phyloP scores from a whole-genome alignment of 1,284 basidiomycete species.

The Ceratobasidium sp. region DNA sequence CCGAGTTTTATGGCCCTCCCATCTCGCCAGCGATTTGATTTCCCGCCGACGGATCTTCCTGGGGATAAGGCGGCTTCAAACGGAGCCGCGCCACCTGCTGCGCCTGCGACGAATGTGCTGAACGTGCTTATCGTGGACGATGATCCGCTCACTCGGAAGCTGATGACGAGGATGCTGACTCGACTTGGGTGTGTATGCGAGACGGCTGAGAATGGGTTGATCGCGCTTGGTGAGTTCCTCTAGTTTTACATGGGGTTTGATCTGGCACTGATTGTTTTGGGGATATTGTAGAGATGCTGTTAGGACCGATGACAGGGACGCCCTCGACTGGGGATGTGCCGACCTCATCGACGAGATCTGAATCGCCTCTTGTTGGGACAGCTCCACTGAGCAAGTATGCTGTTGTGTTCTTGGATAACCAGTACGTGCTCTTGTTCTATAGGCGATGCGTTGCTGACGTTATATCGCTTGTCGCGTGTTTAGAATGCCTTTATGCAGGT shows the following conservation, averaged over 20 bases:
- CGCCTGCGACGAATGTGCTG: conserved; percentile 55
- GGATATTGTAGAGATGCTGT: conserved; percentile 64
- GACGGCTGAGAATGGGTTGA: conserved; percentile 87
- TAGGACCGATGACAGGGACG: conserved; percentile 55
- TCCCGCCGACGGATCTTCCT: conserved; percentile 37
- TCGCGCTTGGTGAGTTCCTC: conserved; percentile 62
- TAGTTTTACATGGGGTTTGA: not conserved
- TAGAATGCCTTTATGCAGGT: conserved; percentile 34
- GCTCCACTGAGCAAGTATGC: conserved; percentile 59
- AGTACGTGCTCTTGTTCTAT: conserved; percentile 52
- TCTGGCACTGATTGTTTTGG: not conserved
- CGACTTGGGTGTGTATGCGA: conserved; percentile 81
- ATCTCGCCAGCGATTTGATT: conserved; percentile 16
- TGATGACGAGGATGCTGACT: conserved; percentile 84
- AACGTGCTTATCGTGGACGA: conserved; percentile 80
- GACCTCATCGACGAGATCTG: conserved; percentile 12
- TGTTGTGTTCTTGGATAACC: conserved; percentile 86
- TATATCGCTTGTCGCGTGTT: not conserved
- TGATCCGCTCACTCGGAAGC: conserved; percentile 78
- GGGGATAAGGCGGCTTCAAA: conserved; percentile 6
- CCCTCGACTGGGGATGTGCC: conserved; percentile 49
- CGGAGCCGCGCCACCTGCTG: conserved; percentile 11
- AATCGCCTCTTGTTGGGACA: not conserved
- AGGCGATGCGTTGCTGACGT: too few species aligned
- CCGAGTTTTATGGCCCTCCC: conserved; percentile 41